phyloP scores from a whole-genome alignment of 2,329 filamentous ascomycete species.

The Dichotomopilus funicola region DNA sequence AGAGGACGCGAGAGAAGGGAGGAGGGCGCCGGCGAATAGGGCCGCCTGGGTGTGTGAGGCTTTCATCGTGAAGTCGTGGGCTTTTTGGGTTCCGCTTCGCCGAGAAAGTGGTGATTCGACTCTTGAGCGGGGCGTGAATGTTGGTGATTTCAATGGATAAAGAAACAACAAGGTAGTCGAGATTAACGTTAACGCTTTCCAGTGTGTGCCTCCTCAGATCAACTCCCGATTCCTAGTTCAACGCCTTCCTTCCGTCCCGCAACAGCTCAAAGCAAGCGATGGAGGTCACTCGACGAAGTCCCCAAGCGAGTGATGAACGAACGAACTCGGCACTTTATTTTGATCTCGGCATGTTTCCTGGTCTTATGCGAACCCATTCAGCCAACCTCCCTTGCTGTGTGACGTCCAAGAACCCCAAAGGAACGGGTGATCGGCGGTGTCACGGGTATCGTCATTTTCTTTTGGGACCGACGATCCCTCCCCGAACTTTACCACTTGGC shows the following conservation, averaged over 20 bases:
- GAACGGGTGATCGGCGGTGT: slow-evolving; percentile 1
- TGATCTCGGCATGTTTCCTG: no score
- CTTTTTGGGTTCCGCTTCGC: background rate
- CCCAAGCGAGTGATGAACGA: no score
- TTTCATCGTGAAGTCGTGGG: background rate
- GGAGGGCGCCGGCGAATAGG: background rate
- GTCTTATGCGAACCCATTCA: background rate
- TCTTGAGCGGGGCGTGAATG: no score
- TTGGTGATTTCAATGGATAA: background rate
- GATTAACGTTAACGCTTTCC: background rate
- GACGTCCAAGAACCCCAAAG: background rate
- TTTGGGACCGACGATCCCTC: background rate
- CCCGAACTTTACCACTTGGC: no score
- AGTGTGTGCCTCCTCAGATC: no score
- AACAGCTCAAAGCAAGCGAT: background rate
- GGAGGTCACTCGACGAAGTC: no score
- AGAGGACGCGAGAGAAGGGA: background rate
- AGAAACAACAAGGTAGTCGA: background rate
- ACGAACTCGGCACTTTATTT: no score
- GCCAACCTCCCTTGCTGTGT: background rate
- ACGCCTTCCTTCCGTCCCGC: background rate
- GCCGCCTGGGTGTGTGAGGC: background rate
- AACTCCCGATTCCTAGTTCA: background rate
- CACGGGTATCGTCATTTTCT: slow-evolving; percentile 3
- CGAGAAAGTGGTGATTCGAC: no score